These are phyloP conservation scores for Saturnispora silvae DNA, from an alignment of 805 yeast species.

Conservation along the genomic window DNA sequence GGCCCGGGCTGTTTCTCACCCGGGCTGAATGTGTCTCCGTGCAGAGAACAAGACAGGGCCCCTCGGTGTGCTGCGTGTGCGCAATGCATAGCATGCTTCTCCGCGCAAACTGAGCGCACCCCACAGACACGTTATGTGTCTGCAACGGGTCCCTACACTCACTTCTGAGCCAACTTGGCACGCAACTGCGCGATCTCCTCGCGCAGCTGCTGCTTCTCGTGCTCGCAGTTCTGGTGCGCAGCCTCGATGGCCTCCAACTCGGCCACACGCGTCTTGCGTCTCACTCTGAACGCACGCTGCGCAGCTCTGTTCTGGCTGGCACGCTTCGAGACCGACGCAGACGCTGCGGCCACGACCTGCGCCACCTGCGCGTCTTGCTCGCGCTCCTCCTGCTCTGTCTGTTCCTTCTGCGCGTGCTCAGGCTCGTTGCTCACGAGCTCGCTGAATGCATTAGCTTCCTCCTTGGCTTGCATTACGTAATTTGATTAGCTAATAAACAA, in stretches of 20 bases:
- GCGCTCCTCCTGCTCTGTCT: too few species aligned
- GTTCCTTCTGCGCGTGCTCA: conserved; percentile 6
- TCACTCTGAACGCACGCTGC: conserved; percentile 80
- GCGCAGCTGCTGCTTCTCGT: conserved; percentile 55
- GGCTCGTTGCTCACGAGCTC: conserved; percentile 5
- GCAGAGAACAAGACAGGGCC: too few species aligned
- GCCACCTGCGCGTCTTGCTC: too few species aligned
- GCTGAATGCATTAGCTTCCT: conserved; percentile 2
- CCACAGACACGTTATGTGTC: too few species aligned
- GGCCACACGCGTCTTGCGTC: conserved; percentile 72
- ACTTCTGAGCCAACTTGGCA: conserved; percentile 7
- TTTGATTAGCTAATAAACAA: conserved; percentile 5
- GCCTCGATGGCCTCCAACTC: conserved; percentile 65
- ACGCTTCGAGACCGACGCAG: too few species aligned
- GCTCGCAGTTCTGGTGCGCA: conserved; percentile 51
- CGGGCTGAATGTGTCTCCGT: too few species aligned
- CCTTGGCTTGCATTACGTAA: neutral
- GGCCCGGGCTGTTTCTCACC: too few species aligned
- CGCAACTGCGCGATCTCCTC: conserved; percentile 65
- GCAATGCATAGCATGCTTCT: too few species aligned
- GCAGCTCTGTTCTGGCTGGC: conserved; percentile 91
- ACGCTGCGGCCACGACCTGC: too few species aligned
- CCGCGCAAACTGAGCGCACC: too few species aligned
- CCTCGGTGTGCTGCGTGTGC: too few species aligned
- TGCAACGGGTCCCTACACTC: too few species aligned